Conservation (phyloP, 2,329 filamentous ascomycete genomes). For the Penicillium freii region DNA sequence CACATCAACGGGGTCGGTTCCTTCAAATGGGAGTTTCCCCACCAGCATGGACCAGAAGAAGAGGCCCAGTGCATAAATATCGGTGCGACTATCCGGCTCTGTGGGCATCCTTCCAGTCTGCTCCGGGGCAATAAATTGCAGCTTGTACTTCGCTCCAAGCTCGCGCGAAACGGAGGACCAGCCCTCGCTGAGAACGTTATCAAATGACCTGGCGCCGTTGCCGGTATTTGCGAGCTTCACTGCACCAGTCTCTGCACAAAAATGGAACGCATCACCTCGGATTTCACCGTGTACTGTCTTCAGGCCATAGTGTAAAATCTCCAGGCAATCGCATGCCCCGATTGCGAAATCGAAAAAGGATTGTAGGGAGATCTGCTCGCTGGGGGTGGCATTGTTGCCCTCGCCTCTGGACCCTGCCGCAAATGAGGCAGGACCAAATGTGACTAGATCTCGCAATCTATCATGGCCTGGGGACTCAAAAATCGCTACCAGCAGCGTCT, state of each 20-base stretch:
- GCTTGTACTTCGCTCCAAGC: constrained; percentile 80
- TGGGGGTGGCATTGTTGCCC: constrained; percentile 50
- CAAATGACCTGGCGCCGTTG: constrained; percentile 81
- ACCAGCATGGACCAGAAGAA: constrained; percentile 84
- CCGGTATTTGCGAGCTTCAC: constrained; percentile 85
- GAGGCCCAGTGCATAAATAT: constrained; percentile 89
- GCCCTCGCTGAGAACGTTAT: constrained; percentile 83
- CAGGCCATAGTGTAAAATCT: constrained; percentile 85
- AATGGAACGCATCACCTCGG: constrained; percentile 86
- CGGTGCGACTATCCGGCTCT: constrained; percentile 86
- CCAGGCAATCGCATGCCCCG: constrained; percentile 78
- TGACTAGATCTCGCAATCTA: constrained; percentile 66
- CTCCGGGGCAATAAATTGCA: constrained; percentile 90
- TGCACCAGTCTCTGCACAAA: constrained; percentile 64
- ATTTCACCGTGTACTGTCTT: constrained; percentile 89
- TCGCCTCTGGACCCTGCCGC: constrained; percentile 51
- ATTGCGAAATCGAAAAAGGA: constrained; percentile 89
- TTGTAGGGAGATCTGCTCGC: constrained; percentile 65
- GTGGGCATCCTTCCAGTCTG: constrained; percentile 91
- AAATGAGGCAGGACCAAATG: constrained; percentile 76
- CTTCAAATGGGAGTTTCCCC: constrained; percentile 76
- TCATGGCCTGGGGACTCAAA: constrained; percentile 77
- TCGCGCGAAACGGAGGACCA: constrained; percentile 84
- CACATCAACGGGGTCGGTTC: constrained; percentile 78
- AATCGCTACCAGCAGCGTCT: constrained; percentile 72